Conservation (phyloP, 805 yeast species). For the Nakazawaea sp. region DNA sequence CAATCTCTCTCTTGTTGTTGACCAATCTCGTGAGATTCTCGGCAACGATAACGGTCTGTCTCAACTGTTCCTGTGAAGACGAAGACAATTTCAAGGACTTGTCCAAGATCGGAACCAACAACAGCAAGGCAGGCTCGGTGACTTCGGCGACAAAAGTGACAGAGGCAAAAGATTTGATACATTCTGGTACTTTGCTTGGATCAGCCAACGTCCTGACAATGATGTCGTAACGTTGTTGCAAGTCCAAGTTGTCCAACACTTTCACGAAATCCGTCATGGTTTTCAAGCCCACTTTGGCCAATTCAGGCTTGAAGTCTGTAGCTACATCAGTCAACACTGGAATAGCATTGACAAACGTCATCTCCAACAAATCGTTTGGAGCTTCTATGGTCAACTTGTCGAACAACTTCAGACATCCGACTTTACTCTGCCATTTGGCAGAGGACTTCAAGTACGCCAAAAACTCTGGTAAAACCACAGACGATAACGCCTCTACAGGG, state of each 20-base stretch:
- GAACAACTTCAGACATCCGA: conserved; percentile 67
- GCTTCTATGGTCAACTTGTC: conserved; percentile 73
- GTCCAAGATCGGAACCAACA: conserved; percentile 86
- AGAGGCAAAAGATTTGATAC: conserved; percentile 82
- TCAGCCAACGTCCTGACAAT: conserved; percentile 87
- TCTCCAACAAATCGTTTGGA: conserved; percentile 80
- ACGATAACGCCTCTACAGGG: conserved; percentile 72
- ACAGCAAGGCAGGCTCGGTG: conserved; percentile 88
- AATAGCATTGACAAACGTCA: conserved; percentile 68
- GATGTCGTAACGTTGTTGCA: conserved; percentile 75
- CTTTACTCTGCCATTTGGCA: conserved; percentile 90
- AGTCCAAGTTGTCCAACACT: conserved; percentile 87
- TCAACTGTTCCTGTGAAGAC: conserved; percentile 89
- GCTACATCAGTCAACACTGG: conserved; percentile 86
- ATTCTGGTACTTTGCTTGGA: conserved; percentile 81
- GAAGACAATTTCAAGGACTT: conserved; percentile 84
- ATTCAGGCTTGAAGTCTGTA: conserved; percentile 94
- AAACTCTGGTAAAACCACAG: conserved; percentile 58
- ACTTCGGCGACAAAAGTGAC: conserved; percentile 98
- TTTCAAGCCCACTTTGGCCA: conserved; percentile 77
- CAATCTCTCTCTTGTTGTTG: conserved; percentile 88
- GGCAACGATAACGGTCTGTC: conserved; percentile 93
- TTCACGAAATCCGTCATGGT: conserved; percentile 66
- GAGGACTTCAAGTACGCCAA: conserved; percentile 64
- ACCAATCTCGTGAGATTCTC: conserved; percentile 95